Evolutionary conservation across 768 basidiomycete genomes (phyloP).

Genomic region (Cytidiella melzeri): DNA sequence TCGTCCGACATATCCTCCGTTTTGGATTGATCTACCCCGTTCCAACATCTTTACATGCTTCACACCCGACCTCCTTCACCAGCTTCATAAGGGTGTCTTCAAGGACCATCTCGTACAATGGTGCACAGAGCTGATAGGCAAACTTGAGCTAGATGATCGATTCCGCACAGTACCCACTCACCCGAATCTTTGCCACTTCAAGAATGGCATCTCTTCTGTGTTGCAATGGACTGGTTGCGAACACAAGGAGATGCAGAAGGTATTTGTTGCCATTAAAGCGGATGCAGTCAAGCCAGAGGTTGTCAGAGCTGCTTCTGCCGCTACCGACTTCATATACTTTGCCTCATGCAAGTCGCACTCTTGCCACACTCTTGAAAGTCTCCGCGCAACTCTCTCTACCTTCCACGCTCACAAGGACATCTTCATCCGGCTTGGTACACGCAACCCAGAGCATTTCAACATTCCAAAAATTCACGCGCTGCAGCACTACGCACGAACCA

Average conservation of each 20-base stretch:
- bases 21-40: slow-evolving; percentile 4
- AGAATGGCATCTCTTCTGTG: slow-evolving; percentile 32
- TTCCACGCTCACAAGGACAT: slow-evolving; percentile 22
- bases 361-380: slow-evolving; percentile 6
- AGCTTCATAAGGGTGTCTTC: slow-evolving; percentile 7
- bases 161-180: slow-evolving; percentile 25
- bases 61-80: slow-evolving; percentile 4
- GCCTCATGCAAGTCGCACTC: slow-evolving; percentile 13
- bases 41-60: neutral
- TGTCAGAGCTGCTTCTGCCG: slow-evolving; percentile 13
- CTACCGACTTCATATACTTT: slow-evolving; percentile 24
- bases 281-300: no score
- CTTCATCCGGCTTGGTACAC: slow-evolving; percentile 13
- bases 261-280: slow-evolving; percentile 19
- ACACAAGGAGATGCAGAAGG: slow-evolving; percentile 26
- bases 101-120: no score
- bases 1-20: neutral
- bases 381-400: slow-evolving; percentile 9
- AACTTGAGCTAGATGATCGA: slow-evolving; percentile 31
- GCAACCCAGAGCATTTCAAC: slow-evolving; percentile 17
- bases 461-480: slow-evolving; percentile 23
- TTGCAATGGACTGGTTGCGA: slow-evolving; percentile 40
- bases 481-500: slow-evolving; percentile 14
- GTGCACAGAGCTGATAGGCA: slow-evolving; percentile 4
- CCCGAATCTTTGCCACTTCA: slow-evolving; percentile 32